These are phyloP conservation scores for Cucurbita maxima DNA, from an alignment of 306 rosid genomes.

Conservation along the genomic window DNA sequence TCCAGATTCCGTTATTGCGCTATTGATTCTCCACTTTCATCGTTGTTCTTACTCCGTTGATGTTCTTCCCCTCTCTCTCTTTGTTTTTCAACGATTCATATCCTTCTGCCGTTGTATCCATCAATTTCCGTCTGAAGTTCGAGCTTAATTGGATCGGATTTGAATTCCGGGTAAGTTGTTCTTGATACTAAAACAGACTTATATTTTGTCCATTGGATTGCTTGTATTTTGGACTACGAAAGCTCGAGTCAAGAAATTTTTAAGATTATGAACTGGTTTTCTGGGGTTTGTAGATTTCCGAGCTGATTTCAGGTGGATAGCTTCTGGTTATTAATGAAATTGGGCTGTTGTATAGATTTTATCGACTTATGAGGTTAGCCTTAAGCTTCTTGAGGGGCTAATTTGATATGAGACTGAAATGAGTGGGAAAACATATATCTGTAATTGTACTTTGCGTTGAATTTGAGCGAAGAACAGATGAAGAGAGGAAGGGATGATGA, in stretches of 20 bases:
- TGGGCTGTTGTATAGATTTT: conserved; percentile 7
- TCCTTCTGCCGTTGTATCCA: neutral
- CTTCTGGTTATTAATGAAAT: neutral
- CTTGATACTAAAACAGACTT: neutral
- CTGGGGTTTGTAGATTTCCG: neutral
- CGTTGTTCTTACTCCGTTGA: neutral
- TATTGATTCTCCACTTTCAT: conserved; percentile 1
- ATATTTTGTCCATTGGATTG: neutral
- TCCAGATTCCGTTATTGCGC: neutral
- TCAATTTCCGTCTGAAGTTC: neutral
- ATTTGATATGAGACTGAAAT: neutral
- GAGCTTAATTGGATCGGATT: neutral
- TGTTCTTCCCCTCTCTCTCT: neutral
- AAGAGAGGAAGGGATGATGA: conserved; percentile 71
- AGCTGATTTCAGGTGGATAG: neutral
- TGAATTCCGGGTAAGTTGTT: conserved; percentile 2
- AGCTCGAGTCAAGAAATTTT: neutral
- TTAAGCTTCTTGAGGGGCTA: conserved; percentile 9
- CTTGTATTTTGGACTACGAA: neutral
- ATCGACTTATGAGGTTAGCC: neutral
- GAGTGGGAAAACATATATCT: neutral
- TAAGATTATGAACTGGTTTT: neutral
- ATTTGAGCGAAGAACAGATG: conserved; percentile 26
- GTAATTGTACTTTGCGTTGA: conserved; percentile 8
- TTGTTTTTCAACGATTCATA: neutral